Evolutionary conservation across 2,329 filamentous ascomycete genomes (phyloP).

Genomic region (Ophiosphaerella narmari): DNA sequence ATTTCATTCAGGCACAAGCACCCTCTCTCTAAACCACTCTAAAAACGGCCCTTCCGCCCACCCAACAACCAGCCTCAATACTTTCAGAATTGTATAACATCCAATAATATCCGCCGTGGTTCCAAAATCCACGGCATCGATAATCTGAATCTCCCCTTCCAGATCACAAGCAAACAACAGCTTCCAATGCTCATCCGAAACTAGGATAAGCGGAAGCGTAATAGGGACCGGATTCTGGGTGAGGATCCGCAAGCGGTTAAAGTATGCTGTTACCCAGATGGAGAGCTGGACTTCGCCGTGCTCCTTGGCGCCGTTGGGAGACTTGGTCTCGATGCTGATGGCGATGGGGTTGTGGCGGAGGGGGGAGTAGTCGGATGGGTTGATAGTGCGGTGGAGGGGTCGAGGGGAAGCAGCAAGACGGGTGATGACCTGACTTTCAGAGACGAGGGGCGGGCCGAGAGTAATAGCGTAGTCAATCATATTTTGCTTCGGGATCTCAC

Average conservation of each 20-base stretch:
- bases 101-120: conserved; percentile 24
- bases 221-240: conserved; percentile 14
- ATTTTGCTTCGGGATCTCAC: too few relatives aligned
- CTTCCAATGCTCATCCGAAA: conserved; percentile 18
- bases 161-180: conserved; percentile 21
- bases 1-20: conserved; percentile 9
- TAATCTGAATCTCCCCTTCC: conserved; percentile 18
- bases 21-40: conserved; percentile 12
- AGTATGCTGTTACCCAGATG: conserved; percentile 21
- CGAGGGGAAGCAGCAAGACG: conserved; percentile 11
- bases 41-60: conserved; percentile 16
- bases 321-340: conserved; percentile 20
- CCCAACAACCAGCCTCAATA: conserved; percentile 13
- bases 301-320: conserved; percentile 12
- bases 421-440: too few relatives aligned
- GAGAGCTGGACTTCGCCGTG: conserved; percentile 18
- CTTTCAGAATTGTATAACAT: conserved; percentile 22
- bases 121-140: conserved; percentile 23
- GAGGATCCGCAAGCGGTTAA: conserved; percentile 20
- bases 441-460: too few relatives aligned
- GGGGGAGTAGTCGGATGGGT: conserved; percentile 19
- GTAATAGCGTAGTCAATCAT: too few relatives aligned
- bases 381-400: conserved; percentile 15
- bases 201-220: conserved; percentile 19
- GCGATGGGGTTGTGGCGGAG: conserved; percentile 17